phyloP scores from a whole-genome alignment of 768 basidiomycete species.

The Tulasnella sp. region DNA sequence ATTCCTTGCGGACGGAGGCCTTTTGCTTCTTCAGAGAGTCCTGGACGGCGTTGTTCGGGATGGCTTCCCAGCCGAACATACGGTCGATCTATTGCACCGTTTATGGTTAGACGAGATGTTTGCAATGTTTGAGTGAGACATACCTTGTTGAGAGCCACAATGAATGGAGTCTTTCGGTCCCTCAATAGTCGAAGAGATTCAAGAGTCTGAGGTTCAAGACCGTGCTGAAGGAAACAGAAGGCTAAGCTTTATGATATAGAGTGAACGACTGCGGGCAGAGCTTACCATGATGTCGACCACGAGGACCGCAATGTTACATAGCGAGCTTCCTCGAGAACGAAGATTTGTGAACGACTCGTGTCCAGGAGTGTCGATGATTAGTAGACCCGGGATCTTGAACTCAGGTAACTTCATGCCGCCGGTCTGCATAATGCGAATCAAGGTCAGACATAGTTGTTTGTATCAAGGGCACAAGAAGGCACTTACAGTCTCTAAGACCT shows the following conservation, averaged over 20 bases:
- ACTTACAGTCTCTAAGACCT: slow-evolving; percentile 75
- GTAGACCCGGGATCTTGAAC: slow-evolving; percentile 92
- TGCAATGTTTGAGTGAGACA: slow-evolving; percentile 8
- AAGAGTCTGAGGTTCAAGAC: slow-evolving; percentile 93
- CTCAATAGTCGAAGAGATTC: slow-evolving; percentile 87
- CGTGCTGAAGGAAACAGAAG: slow-evolving; percentile 49
- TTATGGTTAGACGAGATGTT: slow-evolving; percentile 2
- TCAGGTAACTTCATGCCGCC: slow-evolving; percentile 38
- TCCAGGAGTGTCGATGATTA: slow-evolving; percentile 96
- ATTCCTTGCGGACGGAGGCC: slow-evolving; percentile 73
- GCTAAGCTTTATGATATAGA: background rate
- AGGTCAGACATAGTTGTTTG: background rate
- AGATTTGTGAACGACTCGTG: slow-evolving; percentile 99
- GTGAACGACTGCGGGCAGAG: background rate
- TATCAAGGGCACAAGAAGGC: background rate
- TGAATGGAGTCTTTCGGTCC: slow-evolving; percentile 95
- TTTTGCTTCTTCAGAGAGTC: slow-evolving; percentile 81
- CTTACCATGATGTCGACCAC: slow-evolving; percentile 95
- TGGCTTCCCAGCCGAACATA: slow-evolving; percentile 89
- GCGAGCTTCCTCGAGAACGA: slow-evolving; percentile 86
- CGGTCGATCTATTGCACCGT: slow-evolving; percentile 72
- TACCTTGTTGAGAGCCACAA: slow-evolving; percentile 96
- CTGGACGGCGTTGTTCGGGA: slow-evolving; percentile 83
- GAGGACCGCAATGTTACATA: slow-evolving; percentile 97
- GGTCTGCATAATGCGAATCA: slow-evolving; percentile 26